Conservation (phyloP, 75 land plant genomes). For the Cunninghamia lanceolata region DNA sequence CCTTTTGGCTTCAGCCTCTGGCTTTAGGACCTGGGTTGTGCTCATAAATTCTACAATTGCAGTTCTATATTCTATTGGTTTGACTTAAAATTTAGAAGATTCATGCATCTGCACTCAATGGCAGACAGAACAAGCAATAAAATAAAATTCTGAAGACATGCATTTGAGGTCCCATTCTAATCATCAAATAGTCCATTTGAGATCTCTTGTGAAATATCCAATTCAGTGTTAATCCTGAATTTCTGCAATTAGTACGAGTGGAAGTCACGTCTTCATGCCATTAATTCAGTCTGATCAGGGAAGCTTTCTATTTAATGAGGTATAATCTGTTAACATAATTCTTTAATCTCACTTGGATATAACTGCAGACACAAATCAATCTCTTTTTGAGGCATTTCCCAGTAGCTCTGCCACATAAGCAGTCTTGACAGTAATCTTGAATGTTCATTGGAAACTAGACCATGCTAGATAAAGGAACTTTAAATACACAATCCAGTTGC, state of each 20-base stretch:
- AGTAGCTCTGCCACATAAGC: constrained; percentile 3
- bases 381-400: neutral
- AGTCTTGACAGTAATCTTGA: neutral
- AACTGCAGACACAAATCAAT: neutral
- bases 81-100: neutral
- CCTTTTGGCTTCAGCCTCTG: neutral
- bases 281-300: neutral
- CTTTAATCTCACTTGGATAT: neutral
- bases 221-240: neutral
- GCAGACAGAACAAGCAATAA: neutral
- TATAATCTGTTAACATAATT: neutral
- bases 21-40: neutral
- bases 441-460: neutral
- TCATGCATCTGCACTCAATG: neutral
- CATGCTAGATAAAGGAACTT: constrained; percentile 1
- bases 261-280: neutral
- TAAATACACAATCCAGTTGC: neutral
- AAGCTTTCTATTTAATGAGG: neutral
- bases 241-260: neutral
- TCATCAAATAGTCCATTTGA: neutral
- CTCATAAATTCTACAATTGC: neutral
- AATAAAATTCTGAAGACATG: neutral
- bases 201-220: neutral
- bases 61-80: neutral
- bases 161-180: neutral